Evolutionary conservation across 2,329 filamentous ascomycete species (phyloP).

Genomic region (Microthyrium microscopicum): DNA sequence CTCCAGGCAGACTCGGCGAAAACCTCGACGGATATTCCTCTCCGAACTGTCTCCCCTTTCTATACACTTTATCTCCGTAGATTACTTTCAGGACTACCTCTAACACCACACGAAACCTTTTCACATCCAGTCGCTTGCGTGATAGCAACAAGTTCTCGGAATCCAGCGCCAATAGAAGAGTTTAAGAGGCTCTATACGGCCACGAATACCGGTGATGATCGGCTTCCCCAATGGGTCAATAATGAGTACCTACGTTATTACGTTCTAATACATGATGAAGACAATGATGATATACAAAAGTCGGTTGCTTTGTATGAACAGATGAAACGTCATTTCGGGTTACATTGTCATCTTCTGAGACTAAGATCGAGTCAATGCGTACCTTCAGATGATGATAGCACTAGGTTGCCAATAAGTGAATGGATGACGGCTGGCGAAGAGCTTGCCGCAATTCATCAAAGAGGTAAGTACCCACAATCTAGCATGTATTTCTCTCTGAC

Average conservation of each 20-base stretch:
- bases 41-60: conserved; percentile 36
- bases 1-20: conserved; percentile 9
- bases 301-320: conserved; percentile 87
- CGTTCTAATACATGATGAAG: conserved; percentile 90
- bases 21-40: neutral
- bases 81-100: conserved; percentile 60
- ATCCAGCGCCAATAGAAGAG: conserved; percentile 68
- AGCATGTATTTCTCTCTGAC: neutral
- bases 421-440: conserved; percentile 86
- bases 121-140: conserved; percentile 87
- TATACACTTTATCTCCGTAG: conserved; percentile 74
- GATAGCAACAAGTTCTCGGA: conserved; percentile 86
- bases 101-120: conserved; percentile 82
- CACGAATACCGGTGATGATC: conserved; percentile 59
- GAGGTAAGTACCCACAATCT: conserved; percentile 26
- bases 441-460: conserved; percentile 52
- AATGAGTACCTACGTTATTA: conserved; percentile 91
- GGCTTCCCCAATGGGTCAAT: conserved; percentile 71
- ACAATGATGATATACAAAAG: conserved; percentile 78
- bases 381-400: conserved; percentile 80
- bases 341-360: conserved; percentile 84
- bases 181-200: conserved; percentile 69
- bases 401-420: conserved; percentile 62
- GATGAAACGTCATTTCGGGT: conserved; percentile 96
- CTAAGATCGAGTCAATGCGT: conserved; percentile 72